Percentiles rank a stretch among this genome's conserved stretches.
Evolutionary conservation across 192 early-diverging fungal genomes (phyloP).

Genomic region (Coemansia sp.): DNA sequence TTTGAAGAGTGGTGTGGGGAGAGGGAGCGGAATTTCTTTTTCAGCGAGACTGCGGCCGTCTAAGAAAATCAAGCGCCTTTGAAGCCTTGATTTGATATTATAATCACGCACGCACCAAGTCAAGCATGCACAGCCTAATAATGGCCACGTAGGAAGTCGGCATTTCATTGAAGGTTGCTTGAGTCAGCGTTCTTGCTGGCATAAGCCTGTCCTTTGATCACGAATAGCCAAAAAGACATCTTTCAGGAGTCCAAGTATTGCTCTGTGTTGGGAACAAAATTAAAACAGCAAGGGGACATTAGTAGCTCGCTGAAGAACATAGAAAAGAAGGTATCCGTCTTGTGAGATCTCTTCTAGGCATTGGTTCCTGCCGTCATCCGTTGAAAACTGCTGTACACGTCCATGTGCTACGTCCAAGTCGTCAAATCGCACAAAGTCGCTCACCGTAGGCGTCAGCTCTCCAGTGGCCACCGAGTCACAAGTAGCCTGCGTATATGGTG

Average conservation of each 20-base stretch:
- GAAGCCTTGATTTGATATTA: neutral
- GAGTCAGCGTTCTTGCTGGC: too few species aligned
- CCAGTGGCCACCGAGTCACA: neutral
- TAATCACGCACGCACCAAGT: neutral
- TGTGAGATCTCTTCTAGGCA: slow-evolving; percentile 52
- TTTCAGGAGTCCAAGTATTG: too few species aligned
- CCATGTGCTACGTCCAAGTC: slow-evolving; percentile 55
- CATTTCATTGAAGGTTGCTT: too few species aligned
- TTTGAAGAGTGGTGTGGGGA: neutral
- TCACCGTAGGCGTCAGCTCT: neutral
- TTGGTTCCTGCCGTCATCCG: slow-evolving; percentile 24
- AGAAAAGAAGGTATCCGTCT: slow-evolving; percentile 67
- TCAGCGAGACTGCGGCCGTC: neutral
- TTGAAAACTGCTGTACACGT: slow-evolving; percentile 44
- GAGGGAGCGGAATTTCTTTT: neutral
- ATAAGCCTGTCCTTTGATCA: too few species aligned
- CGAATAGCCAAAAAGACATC: too few species aligned
- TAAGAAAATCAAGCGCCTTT: neutral
- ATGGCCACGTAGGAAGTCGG: too few species aligned
- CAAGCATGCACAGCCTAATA: too few species aligned
- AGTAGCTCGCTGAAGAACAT: slow-evolving; percentile 54
- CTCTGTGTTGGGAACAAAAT: neutral
- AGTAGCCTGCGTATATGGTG: neutral
- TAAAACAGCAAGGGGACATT: neutral
- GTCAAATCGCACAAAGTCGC: slow-evolving; percentile 55